Evolutionary conservation across 768 basidiomycete genomes (phyloP).

Genomic region (Tulasnella sp.): DNA sequence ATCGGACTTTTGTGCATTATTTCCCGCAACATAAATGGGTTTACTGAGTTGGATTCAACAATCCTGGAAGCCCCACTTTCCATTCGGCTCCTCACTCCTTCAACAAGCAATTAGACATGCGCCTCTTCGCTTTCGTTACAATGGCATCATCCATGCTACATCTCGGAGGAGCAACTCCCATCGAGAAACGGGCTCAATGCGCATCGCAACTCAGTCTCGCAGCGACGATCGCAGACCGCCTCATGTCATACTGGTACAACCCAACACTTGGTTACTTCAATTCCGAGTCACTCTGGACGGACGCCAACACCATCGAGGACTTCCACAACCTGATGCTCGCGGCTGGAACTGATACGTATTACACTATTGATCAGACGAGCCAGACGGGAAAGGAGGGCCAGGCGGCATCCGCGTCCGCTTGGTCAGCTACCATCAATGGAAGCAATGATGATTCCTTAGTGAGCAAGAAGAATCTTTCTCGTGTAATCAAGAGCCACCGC

Average conservation of each 20-base stretch:
- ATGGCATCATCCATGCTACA: too few species aligned
- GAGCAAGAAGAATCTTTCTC: slow-evolving; percentile 19
- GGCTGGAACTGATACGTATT: slow-evolving; percentile 34
- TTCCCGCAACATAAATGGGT: too few species aligned
- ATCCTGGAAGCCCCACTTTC: too few species aligned
- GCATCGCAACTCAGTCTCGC: background rate
- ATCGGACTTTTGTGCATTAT: too few species aligned
- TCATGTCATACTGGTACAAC: slow-evolving; percentile 35
- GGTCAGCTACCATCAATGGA: slow-evolving; percentile 36
- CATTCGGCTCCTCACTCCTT: too few species aligned
- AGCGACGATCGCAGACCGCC: slow-evolving; percentile 16
- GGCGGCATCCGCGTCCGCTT: slow-evolving; percentile 31
- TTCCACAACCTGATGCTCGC: slow-evolving; percentile 50
- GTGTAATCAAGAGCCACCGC: background rate
- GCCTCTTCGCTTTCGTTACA: too few species aligned
- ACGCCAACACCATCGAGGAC: slow-evolving; percentile 47
- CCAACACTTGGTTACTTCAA: slow-evolving; percentile 34
- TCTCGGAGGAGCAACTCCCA: background rate
- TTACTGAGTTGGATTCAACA: too few species aligned
- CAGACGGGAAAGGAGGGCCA: slow-evolving; percentile 38
- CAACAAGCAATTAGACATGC: too few species aligned
- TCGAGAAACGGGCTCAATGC: slow-evolving; percentile 7
- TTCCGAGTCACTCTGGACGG: slow-evolving; percentile 46
- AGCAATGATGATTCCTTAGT: slow-evolving; percentile 47
- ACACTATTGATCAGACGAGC: slow-evolving; percentile 34